Evolutionary conservation across 2,329 filamentous ascomycete genomes (phyloP).

Genomic region (Scopulariopsis brevicaulis): DNA sequence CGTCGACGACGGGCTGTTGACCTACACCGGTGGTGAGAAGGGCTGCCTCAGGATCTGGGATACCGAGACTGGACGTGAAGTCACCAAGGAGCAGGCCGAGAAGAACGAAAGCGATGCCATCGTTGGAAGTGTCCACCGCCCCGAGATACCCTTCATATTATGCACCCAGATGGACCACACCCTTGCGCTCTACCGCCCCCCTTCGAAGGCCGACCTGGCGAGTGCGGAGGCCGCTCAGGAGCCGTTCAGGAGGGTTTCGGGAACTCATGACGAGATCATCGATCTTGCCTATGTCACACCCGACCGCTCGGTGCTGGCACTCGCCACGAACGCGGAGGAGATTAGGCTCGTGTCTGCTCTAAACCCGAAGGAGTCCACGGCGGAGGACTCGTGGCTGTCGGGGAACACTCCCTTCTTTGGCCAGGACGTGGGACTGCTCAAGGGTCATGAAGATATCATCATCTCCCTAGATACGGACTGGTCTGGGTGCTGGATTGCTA

Average conservation of each 20-base stretch:
- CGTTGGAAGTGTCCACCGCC: constrained; percentile 56
- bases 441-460: constrained; percentile 90
- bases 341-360: constrained; percentile 72
- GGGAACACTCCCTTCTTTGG: constrained; percentile 59
- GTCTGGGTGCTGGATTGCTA: constrained; percentile 95
- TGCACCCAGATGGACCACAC: constrained; percentile 87
- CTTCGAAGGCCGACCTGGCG: constrained; percentile 21
- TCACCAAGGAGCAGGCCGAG: constrained; percentile 60
- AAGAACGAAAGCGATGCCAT: constrained; percentile 56
- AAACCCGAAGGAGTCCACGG: constrained; percentile 19
- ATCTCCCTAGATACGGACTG: constrained; percentile 91
- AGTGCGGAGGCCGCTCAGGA: constrained; percentile 21
- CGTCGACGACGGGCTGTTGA: constrained; percentile 54
- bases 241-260: constrained; percentile 72
- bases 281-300: constrained; percentile 79
- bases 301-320: constrained; percentile 69
- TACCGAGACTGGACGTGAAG: constrained; percentile 61
- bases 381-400: constrained; percentile 6
- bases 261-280: constrained; percentile 95
- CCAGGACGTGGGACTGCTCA: constrained; percentile 74
- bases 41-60: constrained; percentile 79
- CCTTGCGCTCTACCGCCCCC: constrained; percentile 56
- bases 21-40: constrained; percentile 77
- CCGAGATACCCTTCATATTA: constrained; percentile 58
- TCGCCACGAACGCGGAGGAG: constrained; percentile 93